Conservation (phyloP, 1,284 basidiomycete species). For the Boletus subluridellus region DNA sequence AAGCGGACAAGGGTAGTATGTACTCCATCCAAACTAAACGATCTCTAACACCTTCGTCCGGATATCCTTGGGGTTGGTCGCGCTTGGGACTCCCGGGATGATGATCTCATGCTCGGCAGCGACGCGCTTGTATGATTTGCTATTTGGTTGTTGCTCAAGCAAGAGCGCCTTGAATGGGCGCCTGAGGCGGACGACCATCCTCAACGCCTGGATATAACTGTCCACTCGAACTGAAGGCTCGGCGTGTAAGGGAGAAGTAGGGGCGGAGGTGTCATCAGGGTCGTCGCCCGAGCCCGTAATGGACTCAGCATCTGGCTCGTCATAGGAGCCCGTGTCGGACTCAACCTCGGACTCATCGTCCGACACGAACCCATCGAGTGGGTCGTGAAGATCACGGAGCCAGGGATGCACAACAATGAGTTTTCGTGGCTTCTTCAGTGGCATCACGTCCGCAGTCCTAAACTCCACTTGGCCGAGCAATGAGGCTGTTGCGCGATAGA, state of each 20-base stretch:
- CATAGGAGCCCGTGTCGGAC: background rate
- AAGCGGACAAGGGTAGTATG: no score
- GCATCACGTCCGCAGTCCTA: background rate
- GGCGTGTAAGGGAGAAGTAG: no score
- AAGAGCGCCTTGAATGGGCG: background rate
- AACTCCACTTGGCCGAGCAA: slow-evolving; percentile 3
- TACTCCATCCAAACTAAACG: background rate
- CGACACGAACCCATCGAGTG: background rate
- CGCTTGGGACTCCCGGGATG: background rate
- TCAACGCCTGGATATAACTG: slow-evolving; percentile 1
- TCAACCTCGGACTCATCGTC: background rate
- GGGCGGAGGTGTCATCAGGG: no score
- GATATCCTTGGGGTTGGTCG: background rate
- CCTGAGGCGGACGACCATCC: background rate
- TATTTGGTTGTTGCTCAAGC: background rate
- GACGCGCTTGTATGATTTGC: slow-evolving; percentile 22
- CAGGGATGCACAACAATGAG: background rate
- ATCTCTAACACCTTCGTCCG: background rate
- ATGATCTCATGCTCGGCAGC: slow-evolving; percentile 8
- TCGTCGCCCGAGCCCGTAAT: no score
- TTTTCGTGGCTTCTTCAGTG: background rate
- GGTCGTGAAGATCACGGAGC: slow-evolving; percentile 1
- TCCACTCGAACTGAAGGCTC: no score
- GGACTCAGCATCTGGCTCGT: background rate
- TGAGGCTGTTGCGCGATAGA: background rate